Conservation (phyloP, 495 filamentous ascomycete species). For the Hyphodiscus hymeniophilus region DNA sequence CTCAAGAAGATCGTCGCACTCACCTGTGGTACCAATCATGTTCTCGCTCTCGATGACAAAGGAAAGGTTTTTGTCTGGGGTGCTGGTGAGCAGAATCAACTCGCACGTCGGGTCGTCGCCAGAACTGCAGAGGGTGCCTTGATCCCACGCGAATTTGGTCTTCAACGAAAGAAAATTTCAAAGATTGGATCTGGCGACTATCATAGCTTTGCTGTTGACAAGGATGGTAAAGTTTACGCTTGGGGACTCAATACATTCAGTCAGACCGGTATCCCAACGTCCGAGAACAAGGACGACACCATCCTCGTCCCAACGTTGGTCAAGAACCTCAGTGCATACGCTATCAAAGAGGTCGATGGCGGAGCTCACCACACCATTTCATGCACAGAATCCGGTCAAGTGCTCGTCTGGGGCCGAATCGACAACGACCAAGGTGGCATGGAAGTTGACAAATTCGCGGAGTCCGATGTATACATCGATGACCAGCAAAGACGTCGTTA, state of each 20-base stretch:
- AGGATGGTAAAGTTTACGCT: conserved; percentile 60
- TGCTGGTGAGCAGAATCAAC: conserved; percentile 63
- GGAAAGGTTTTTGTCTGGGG: conserved; percentile 66
- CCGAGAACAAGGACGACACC: conserved; percentile 55
- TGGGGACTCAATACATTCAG: conserved; percentile 90
- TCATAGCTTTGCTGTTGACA: conserved; percentile 70
- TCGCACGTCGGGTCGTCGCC: conserved; percentile 61
- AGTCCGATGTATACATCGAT: conserved; percentile 51
- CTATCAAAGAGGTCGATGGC: conserved; percentile 49
- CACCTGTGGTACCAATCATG: conserved; percentile 59
- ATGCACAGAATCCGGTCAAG: conserved; percentile 50
- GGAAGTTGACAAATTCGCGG: conserved; percentile 33
- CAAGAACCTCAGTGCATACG: conserved; percentile 43
- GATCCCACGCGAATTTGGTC: conserved; percentile 59
- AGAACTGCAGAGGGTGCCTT: conserved; percentile 53
- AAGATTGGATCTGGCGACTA: conserved; percentile 56
- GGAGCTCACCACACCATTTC: conserved; percentile 63
- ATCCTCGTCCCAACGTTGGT: conserved; percentile 51
- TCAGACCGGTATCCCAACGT: conserved; percentile 51
- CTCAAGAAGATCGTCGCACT: conserved; percentile 57
- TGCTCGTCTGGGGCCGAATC: conserved; percentile 61
- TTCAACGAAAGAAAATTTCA: conserved; percentile 49
- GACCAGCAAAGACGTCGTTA: conserved; percentile 38
- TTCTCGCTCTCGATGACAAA: conserved; percentile 58
- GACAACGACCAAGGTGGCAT: conserved; percentile 58